Conservation (phyloP, 805 yeast genomes). For the Kuraishia cidri region DNA sequence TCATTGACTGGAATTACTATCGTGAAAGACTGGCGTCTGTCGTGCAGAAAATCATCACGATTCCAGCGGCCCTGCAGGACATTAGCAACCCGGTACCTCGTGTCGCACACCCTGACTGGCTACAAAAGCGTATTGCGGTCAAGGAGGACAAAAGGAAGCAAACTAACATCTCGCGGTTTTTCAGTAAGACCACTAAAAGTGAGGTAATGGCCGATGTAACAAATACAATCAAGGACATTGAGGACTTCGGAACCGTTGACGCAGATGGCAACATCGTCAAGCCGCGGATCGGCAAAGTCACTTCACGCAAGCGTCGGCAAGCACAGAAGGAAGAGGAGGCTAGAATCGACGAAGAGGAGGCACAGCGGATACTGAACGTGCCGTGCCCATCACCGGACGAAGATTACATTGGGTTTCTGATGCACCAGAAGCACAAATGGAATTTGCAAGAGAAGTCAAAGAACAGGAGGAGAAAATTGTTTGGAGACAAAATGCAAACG, state of each 20-base stretch:
- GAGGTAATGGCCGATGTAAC: constrained; percentile 20
- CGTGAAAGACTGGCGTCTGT: constrained; percentile 87
- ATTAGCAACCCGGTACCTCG: constrained; percentile 90
- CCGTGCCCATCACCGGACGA: constrained; percentile 58
- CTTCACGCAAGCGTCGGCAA: constrained; percentile 32
- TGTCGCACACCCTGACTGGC: constrained; percentile 92
- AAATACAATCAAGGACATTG: constrained; percentile 54
- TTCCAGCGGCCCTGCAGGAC: constrained; percentile 93
- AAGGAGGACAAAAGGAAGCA: constrained; percentile 69
- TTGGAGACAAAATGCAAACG: constrained; percentile 49
- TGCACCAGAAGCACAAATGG: constrained; percentile 87
- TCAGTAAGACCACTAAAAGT: constrained; percentile 33
- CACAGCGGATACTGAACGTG: constrained; percentile 35
- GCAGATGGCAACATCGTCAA: constrained; percentile 17
- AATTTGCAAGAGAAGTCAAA: constrained; percentile 62
- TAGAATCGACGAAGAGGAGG: constrained; percentile 29
- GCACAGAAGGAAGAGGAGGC: constrained; percentile 12
- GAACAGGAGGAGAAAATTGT: constrained; percentile 62
- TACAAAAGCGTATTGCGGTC: constrained; percentile 50
- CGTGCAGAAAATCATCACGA: constrained; percentile 88
- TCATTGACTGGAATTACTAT: constrained; percentile 92
- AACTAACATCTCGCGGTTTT: constrained; percentile 50
- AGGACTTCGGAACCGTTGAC: constrained; percentile 59
- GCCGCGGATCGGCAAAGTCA: constrained; percentile 34
- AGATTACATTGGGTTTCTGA: constrained; percentile 61